Conservation (phyloP, 2,329 filamentous ascomycete genomes). For the Bipolaris oryzae region DNA sequence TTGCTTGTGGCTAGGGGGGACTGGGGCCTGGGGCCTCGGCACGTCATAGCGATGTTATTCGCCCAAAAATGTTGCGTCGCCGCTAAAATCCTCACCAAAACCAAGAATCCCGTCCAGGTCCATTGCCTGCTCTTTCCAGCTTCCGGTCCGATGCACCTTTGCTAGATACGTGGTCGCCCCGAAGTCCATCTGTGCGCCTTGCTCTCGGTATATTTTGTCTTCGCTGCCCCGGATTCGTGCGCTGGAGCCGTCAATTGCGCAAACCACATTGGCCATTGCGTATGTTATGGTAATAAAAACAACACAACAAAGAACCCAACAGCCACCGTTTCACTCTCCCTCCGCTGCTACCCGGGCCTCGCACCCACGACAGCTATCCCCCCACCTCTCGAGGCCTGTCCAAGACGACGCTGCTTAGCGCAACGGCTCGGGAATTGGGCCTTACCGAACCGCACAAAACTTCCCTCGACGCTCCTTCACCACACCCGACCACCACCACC, state of each 20-base stretch:
- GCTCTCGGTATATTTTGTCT: conserved; percentile 10
- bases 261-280: conserved; percentile 13
- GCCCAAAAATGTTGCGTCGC: conserved; percentile 17
- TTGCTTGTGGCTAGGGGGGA: neutral
- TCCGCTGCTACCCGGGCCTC: conserved; percentile 10
- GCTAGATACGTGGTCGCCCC: conserved; percentile 25
- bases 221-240: conserved; percentile 12
- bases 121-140: conserved; percentile 32
- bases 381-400: conserved; percentile 3
- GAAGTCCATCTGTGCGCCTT: conserved; percentile 17
- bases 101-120: conserved; percentile 19
- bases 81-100: conserved; percentile 22
- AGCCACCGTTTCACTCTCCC: conserved; percentile 3
- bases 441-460: conserved; percentile 17
- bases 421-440: conserved; percentile 25
- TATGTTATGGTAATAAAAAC: conserved; percentile 4
- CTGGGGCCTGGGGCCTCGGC: conserved; percentile 27
- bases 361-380: conserved; percentile 14
- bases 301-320: conserved; percentile 1
- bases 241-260: neutral
- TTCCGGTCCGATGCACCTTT: conserved; percentile 25
- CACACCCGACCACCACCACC: neutral
- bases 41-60: conserved; percentile 26
- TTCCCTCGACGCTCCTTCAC: conserved; percentile 2
- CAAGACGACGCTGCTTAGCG: conserved; percentile 10